phyloP scores from a whole-genome alignment of 768 basidiomycete genomes.

The Boletus fagicola region DNA sequence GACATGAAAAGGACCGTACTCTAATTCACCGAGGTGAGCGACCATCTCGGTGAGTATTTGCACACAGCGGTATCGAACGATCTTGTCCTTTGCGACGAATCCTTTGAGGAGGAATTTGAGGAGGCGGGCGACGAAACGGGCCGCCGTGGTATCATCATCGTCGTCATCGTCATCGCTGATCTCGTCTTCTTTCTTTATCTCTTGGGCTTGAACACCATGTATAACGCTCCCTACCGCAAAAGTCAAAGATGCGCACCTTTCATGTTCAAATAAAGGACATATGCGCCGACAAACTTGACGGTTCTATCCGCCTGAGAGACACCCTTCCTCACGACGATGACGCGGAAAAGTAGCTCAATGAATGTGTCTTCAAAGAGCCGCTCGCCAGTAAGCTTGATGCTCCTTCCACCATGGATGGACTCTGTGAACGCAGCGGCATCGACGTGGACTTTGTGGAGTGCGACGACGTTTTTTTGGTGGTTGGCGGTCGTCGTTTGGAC shows the following conservation, averaged over 20 bases:
- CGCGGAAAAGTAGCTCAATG: constrained; percentile 53
- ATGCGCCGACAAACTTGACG: constrained; percentile 80
- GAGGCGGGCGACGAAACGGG: constrained; percentile 66
- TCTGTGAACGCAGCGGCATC: constrained; percentile 61
- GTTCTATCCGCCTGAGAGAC: constrained; percentile 68
- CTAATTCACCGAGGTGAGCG: constrained; percentile 75
- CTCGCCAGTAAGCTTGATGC: constrained; percentile 68
- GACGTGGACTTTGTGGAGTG: constrained; percentile 74
- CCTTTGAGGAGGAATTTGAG: constrained; percentile 74
- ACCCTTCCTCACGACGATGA: constrained; percentile 80
- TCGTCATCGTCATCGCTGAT: constrained; percentile 44
- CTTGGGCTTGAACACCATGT: constrained; percentile 33
- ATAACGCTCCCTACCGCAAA: background rate
- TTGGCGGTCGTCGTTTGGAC: constrained; percentile 66
- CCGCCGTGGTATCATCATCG: constrained; percentile 59
- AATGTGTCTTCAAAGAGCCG: constrained; percentile 69
- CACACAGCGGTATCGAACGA: constrained; percentile 75
- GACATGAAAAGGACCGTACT: constrained; percentile 48
- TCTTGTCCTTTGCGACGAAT: constrained; percentile 84
- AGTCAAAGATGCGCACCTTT: constrained; percentile 51
- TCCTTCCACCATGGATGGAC: constrained; percentile 45
- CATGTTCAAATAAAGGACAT: constrained; percentile 71
- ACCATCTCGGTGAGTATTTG: constrained; percentile 81
- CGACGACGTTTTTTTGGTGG: constrained; percentile 87
- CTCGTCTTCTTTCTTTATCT: constrained; percentile 33